phyloP scores from a whole-genome alignment of 305 asterid species.

The Withania somnifera region DNA sequence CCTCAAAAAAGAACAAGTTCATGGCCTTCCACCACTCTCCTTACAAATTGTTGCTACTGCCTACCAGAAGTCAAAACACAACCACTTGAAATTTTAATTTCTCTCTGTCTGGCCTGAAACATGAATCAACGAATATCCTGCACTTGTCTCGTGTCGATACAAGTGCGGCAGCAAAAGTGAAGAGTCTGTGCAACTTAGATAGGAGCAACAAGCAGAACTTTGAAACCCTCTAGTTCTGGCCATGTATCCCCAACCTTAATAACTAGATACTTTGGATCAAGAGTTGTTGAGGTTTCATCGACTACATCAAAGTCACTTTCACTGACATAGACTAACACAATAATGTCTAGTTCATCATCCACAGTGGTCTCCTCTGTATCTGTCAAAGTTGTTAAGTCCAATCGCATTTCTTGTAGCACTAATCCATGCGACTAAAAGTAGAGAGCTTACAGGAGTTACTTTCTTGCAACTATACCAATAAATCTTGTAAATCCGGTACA shows the following conservation, averaged over 20 bases:
- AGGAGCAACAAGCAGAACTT: neutral
- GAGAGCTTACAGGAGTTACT: neutral
- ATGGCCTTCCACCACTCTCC: too few species aligned
- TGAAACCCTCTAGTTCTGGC: neutral
- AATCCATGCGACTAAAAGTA: neutral
- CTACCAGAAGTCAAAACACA: too few species aligned
- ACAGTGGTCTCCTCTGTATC: neutral
- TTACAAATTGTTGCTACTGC: too few species aligned
- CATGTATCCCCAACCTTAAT: neutral
- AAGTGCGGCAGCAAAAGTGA: too few species aligned
- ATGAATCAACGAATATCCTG: too few species aligned
- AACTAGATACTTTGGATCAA: too few species aligned
- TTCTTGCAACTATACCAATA: neutral
- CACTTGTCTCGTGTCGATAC: too few species aligned
- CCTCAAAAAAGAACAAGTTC: too few species aligned
- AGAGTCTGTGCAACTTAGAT: too few species aligned
- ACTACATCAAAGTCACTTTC: neutral
- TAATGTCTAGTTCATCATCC: neutral
- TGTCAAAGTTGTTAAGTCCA: neutral
- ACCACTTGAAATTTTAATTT: too few species aligned
- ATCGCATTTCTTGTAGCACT: neutral
- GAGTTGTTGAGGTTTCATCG: too few species aligned
- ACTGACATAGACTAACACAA: neutral
- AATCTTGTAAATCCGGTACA: neutral
- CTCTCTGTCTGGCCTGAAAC: too few species aligned